Base-by-base conservation (phyloP, 2,329 filamentous ascomycete species). In the Nigrograna mackinnonii region DNA sequence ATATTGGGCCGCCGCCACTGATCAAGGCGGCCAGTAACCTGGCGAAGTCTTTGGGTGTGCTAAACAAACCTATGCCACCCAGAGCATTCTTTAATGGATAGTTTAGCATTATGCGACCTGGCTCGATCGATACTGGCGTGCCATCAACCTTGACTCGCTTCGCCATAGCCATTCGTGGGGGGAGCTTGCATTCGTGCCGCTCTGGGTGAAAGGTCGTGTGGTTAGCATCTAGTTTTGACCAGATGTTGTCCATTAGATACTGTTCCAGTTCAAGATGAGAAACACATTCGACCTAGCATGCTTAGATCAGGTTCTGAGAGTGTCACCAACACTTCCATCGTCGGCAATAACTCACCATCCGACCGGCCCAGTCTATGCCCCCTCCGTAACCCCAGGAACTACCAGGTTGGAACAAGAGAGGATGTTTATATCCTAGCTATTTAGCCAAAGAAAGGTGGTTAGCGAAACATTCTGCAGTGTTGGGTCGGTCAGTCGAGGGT, bases 321-420 rank as follows among this genome's bases (percentile, higher is more conserved):
- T 17, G 12, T 33, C 16, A 7, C 7, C 7, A 33, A 11, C 7
- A 33, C 18, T 11, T n/a, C 24, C 9, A 9, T 9, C n/a, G n/a
- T 9, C 24, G 9, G 9, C n/a, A n/a, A 28, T 28, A 28, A 9
- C 24, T 28, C n/a, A 28, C 24, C 24, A 28, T 9, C 9, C 7
- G 7, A n/a, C 31, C 31, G 7, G 31, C 31, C 66, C 70, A 76
- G 55, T 78, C 74, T 37, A 75, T 72, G 49, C 65, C 66, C 21
- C 64, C 50, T 9, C 62, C 63, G 40, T 86, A 85, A 42, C 79
- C 71, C 79, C 80, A 86, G 0, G 69, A 68, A 30, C 79, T 74
- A 0, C 83, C 83, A 0, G 84, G 83, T 46, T 87, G 80, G 52
- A 81, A 79, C 0, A 84, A 55, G 6, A 87, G 60, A 1, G 84